phyloP scores from a whole-genome alignment of 805 yeast species.

The Saturnispora hagleri region DNA sequence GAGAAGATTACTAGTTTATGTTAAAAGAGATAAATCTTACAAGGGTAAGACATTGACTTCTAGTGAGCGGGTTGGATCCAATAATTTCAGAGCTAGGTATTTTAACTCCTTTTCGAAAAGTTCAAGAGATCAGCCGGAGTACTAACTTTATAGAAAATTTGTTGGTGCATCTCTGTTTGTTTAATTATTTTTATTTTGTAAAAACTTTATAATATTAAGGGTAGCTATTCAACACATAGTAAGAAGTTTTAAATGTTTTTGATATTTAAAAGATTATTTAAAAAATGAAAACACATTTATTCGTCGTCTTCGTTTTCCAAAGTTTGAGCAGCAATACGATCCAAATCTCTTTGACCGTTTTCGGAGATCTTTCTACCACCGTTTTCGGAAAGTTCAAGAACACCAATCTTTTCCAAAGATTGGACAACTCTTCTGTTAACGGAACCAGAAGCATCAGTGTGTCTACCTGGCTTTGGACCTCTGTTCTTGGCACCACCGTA shows the following conservation, averaged over 20 bases:
- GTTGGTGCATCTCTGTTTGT: background rate
- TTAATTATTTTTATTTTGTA: background rate
- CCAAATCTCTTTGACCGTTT: constrained; percentile 99
- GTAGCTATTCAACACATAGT: background rate
- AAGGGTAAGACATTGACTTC: constrained; percentile 39
- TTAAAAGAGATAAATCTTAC: constrained; percentile 45
- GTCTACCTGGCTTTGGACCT: constrained; percentile 98
- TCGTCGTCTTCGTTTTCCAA: constrained; percentile 71
- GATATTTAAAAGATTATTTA: background rate
- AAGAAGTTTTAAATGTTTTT: background rate
- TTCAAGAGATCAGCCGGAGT: constrained; percentile 7
- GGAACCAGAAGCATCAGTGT: constrained; percentile 98
- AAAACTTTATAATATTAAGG: constrained; percentile 2
- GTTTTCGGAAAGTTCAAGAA: constrained; percentile 90
- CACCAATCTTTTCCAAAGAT: constrained; percentile 97
- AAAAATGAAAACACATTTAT: constrained; percentile 18
- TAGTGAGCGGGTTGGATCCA: constrained; percentile 35
- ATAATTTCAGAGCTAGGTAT: constrained; percentile 70
- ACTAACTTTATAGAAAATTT: background rate
- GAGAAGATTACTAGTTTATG: constrained; percentile 73
- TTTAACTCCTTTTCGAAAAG: constrained; percentile 46
- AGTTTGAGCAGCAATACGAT: constrained; percentile 99
- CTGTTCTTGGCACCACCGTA: constrained; percentile 99
- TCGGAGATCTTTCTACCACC: constrained; percentile 99
- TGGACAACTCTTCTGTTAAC: constrained; percentile 98